Evolutionary conservation across 73 alveolate species (phyloP), one percentile per base, ranked within the genome.

Genomic region (Paramecium sonneborni): DNA sequence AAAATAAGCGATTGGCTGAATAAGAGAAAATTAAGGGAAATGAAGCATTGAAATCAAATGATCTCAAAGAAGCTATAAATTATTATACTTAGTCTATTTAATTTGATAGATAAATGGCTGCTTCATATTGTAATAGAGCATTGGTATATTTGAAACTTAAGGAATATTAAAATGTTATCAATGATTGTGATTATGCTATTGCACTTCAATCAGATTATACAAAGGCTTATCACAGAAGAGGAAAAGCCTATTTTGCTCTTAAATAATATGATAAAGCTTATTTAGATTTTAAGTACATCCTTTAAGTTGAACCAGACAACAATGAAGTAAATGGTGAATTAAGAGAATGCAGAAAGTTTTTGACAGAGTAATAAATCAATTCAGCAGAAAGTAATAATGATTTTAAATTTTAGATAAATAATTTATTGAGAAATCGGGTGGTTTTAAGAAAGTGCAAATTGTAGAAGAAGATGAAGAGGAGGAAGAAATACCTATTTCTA

Each of bases 181-280:
- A 95, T 56, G 99, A 98, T 86, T 97, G 98, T 26, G 95, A 98
- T 93, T 93, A 92, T 39, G 98, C 99, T 5, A 86, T 98, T 39
- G 95, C 93, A 85, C 67, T 96, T 76, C 94, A 98, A 76, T 94
- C 98, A n/a, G 96, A 94, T 58, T 95, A 95, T 86, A 57, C 96
- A 23, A 98, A 98, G 85, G 99, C 99, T 9, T 95, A 94, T 88
- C 97, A 98, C 88, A 90, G 99, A 44, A 92, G 99, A 85, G 99
- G 98, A 11, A 93, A 96, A 67, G 99, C 99, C 0, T 95, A 96
- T 87, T 92, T 92, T 39, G 95, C 96, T 30, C 93, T 94, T 23
- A 85, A 95, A 21, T 93, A 96, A 86, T 90, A 76, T 85, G 98
- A 95, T 39, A 95, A 93, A 52, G 99, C 99, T 5, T 92, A 96